Percentiles rank a stretch among this genome's conserved stretches.
phyloP scores from a whole-genome alignment of 345 rosid genomes.

The Dipteronia dyeriana region DNA sequence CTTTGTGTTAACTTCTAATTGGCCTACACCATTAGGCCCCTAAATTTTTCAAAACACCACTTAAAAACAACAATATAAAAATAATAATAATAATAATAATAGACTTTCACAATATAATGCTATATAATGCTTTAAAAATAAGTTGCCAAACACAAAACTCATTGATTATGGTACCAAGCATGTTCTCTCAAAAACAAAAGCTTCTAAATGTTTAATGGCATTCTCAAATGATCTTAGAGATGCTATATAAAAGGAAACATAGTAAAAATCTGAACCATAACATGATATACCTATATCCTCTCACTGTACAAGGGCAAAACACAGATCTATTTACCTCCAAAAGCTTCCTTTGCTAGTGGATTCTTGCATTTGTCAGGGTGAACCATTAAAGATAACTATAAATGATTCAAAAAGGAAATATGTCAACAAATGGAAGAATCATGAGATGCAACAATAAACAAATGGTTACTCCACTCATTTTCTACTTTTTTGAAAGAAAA shows the following conservation, averaged over 20 bases:
- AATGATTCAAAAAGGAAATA: slow-evolving; percentile 16
- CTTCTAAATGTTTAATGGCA: neutral
- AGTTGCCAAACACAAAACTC: neutral
- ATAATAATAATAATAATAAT: neutral
- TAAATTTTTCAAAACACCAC: neutral
- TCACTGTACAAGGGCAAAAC: neutral
- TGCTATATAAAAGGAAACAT: neutral
- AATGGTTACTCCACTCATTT: neutral
- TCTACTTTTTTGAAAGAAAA: neutral
- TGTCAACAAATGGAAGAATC: slow-evolving; percentile 13
- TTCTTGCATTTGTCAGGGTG: slow-evolving; percentile 99
- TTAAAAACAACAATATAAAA: neutral
- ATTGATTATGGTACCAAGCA: neutral
- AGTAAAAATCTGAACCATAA: neutral
- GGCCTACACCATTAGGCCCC: neutral
- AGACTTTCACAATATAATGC: neutral
- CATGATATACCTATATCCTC: neutral
- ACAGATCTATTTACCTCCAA: slow-evolving; percentile 57
- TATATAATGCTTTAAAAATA: neutral
- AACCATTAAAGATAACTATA: slow-evolving; percentile 85
- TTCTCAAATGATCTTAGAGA: neutral
- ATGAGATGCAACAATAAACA: neutral
- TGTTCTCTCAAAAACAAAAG: neutral
- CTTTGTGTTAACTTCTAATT: neutral
- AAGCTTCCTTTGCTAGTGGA: slow-evolving; percentile 97